These are phyloP conservation scores for Hemileccinum impolitum DNA, from an alignment of 768 basidiomycete genomes.

Conservation along the genomic window DNA sequence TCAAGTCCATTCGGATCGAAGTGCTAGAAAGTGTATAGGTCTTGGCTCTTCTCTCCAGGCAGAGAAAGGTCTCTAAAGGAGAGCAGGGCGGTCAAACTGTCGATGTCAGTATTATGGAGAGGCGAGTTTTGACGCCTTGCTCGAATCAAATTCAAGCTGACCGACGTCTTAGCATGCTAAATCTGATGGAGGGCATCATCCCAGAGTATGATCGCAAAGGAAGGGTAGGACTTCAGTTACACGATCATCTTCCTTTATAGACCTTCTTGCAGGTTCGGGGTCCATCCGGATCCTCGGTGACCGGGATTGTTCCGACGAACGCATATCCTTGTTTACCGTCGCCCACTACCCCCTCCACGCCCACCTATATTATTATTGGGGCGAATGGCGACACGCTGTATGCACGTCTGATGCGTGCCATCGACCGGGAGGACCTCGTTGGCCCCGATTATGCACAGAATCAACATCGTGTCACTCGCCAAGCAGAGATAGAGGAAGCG, in stretches of 20 bases:
- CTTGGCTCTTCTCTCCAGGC: conserved; percentile 53
- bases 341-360: conserved; percentile 34
- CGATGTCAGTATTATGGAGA: conserved; percentile 76
- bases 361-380: conserved; percentile 65
- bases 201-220: conserved; percentile 73
- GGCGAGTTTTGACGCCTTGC: conserved; percentile 32
- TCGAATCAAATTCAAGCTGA: not conserved
- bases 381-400: conserved; percentile 73
- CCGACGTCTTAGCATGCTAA: conserved; percentile 53
- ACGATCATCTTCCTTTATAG: not conserved
- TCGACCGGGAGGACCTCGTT: conserved; percentile 56
- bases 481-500: conserved; percentile 54
- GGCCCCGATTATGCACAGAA: conserved; percentile 49
- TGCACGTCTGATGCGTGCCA: conserved; percentile 58
- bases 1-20: not conserved
- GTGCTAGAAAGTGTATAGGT: conserved; percentile 37
- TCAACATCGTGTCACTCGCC: conserved; percentile 40
- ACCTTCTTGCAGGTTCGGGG: conserved; percentile 48
- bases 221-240: conserved; percentile 41
- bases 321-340: conserved; percentile 65
- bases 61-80: conserved; percentile 31
- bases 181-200: conserved; percentile 74
- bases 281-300: conserved; percentile 72
- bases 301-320: conserved; percentile 73
- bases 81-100: conserved; percentile 47